Base-by-base conservation (phyloP, 2,329 filamentous ascomycete species). In the Aureobasidium sp. region DNA sequence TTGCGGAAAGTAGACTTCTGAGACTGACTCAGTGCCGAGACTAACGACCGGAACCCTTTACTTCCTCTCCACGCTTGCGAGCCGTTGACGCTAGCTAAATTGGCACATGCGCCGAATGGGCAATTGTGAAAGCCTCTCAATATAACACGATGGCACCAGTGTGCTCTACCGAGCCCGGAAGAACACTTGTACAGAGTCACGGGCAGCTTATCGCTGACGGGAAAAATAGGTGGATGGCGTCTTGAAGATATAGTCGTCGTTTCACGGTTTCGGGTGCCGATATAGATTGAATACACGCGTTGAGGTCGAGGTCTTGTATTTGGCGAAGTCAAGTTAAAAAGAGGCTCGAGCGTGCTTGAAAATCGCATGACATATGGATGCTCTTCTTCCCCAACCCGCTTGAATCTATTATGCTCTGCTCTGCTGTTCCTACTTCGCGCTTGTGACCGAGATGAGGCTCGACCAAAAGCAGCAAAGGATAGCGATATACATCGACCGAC, bases 111-210 rank as follows among this genome's bases (percentile, higher is more conserved):
- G 52, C 52, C 27, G 14, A 56, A 56, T 56, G 27, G 52, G 33
- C 53, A 57, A 45, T 54, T 54, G 37, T 54, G 50, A 42, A 54
- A 54, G 50, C 50, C 50, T 54, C 53, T 57, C 53, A 57, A 57
- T 57, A 57, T 57, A 57, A 45, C 24, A 19, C 33, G 22, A 40
- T 57, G 53, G 39, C 45, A 45, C 15, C 19, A 33, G 19, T 24
- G 40, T 33, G 40, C 53, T 29, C 52, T 56, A 44, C 52, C 52
- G 52, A 24, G 39, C n/a, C 24, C 22, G 39, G 52, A 40, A 31
- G 52, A 56, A 56, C 40, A 57, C 53, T 39, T 57, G 53, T 57
- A 35, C 53, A 57, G 40, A 57, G 17, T 22, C 29, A 33, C 37
- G 35, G 27, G 24, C 53, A 35, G 3, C 27, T 11, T 24, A 19